These are phyloP conservation scores for Trypanosoma congolense DNA, from an alignment of 208 protist species.

Conservation along the genomic window DNA sequence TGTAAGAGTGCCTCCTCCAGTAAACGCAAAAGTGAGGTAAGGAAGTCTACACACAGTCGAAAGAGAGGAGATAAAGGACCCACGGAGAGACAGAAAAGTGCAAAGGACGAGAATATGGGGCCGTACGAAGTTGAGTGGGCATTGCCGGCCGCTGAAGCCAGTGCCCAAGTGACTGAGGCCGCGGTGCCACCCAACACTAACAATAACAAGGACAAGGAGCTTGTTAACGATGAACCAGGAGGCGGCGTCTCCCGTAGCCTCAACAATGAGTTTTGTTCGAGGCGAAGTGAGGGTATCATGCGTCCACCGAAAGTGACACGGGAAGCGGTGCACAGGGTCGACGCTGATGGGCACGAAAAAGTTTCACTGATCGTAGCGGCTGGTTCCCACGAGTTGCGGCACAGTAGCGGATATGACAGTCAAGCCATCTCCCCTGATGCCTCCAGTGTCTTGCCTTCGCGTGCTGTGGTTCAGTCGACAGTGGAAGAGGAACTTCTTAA, in stretches of 20 bases:
- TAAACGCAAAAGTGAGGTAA: no score
- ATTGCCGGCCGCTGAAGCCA: no score
- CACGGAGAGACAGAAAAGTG: no score
- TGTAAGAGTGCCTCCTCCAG: no score
- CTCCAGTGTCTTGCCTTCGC: not conserved
- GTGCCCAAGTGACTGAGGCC: no score
- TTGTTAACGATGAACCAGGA: not conserved
- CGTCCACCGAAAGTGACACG: not conserved
- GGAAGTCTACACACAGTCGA: no score
- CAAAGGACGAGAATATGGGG: no score
- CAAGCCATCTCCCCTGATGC: not conserved
- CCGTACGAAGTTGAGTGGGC: no score
- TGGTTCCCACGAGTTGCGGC: not conserved
- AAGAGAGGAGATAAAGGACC: no score
- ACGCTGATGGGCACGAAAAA: not conserved
- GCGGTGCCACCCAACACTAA: no score
- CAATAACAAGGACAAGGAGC: no score
- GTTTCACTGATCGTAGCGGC: not conserved
- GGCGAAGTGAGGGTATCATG: not conserved
- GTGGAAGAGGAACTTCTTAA: not conserved
- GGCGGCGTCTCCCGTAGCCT: not conserved
- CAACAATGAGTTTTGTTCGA: not conserved
- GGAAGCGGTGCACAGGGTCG: not conserved
- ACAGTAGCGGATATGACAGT: not conserved
- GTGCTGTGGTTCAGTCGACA: not conserved